These are phyloP conservation scores for Ogataea chonburiensis DNA, from an alignment of 805 yeast genomes.

Conservation along the genomic window DNA sequence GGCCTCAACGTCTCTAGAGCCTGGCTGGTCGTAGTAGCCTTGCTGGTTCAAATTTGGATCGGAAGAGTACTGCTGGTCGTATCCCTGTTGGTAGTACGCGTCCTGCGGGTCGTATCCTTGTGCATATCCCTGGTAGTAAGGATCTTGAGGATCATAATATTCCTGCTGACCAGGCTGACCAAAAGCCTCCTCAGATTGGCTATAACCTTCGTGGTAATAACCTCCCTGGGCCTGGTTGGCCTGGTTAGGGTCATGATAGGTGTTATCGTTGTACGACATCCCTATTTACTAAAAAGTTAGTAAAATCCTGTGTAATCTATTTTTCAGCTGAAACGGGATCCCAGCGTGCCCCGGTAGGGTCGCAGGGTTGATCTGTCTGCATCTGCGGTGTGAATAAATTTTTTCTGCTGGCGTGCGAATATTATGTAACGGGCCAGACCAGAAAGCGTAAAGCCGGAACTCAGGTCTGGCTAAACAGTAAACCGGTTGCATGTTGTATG, in stretches of 20 bases:
- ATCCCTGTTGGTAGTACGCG: conserved; percentile 43
- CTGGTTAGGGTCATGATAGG: conserved; percentile 40
- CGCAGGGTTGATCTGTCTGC: conserved; percentile 9
- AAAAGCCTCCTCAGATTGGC: conserved; percentile 26
- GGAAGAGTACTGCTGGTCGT: conserved; percentile 47
- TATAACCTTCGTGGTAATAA: conserved; percentile 30
- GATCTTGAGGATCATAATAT: conserved; percentile 30
- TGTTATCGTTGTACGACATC: conserved; percentile 64
- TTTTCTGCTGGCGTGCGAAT: conserved; percentile 13
- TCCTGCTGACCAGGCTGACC: conserved; percentile 29
- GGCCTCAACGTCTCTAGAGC: conserved; percentile 51
- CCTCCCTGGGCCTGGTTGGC: conserved; percentile 24
- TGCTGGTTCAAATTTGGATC: conserved; percentile 38
- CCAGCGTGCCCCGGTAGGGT: neutral
- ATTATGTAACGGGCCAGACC: conserved; percentile 10
- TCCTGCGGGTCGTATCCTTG: conserved; percentile 29
- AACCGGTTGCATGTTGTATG: too few species aligned
- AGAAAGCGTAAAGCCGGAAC: too few species aligned
- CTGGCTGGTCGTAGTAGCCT: conserved; percentile 55
- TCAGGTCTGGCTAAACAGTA: too few species aligned
- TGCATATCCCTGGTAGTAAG: conserved; percentile 39
- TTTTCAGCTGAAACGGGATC: conserved; percentile 13
- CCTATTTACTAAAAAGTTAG: conserved; percentile 14
- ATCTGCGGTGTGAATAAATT: conserved; percentile 10
- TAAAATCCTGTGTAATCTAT: conserved; percentile 2